Percentiles rank a stretch among this genome's conserved stretches.
These are phyloP conservation scores for Coemansia interrupta DNA, from an alignment of 192 early-diverging fungal genomes.

Conservation along the genomic window DNA sequence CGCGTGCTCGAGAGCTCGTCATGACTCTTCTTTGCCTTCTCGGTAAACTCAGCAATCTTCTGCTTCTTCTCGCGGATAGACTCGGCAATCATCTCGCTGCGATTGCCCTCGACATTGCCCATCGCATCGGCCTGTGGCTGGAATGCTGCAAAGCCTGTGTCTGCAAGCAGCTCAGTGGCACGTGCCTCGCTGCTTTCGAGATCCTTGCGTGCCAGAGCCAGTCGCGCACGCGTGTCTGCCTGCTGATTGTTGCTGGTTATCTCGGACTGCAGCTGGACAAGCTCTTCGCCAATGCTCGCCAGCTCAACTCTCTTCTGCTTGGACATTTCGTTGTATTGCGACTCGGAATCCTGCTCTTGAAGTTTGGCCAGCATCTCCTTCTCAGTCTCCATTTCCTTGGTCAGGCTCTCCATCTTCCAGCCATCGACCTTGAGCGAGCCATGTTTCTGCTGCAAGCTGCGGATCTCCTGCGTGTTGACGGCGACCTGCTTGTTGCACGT, in stretches of 20 bases:
- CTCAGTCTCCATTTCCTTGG: constrained; percentile 27
- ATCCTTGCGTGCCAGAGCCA: constrained; percentile 59
- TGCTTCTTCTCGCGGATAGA: constrained; percentile 28
- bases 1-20: constrained; percentile 18
- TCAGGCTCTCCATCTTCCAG: background rate
- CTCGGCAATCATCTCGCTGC: constrained; percentile 18
- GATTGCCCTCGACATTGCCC: constrained; percentile 16
- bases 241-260: constrained; percentile 59
- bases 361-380: constrained; percentile 30
- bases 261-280: constrained; percentile 53
- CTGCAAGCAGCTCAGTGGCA: constrained; percentile 5
- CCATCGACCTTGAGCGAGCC: constrained; percentile 22
- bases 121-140: background rate
- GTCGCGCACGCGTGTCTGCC: constrained; percentile 59
- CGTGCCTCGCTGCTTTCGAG: constrained; percentile 25
- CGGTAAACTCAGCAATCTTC: constrained; percentile 10
- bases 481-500: constrained; percentile 21
- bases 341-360: constrained; percentile 13
- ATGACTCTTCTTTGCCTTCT: constrained; percentile 10
- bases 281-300: constrained; percentile 42
- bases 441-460: constrained; percentile 17
- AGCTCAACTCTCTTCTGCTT: constrained; percentile 49
- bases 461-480: constrained; percentile 21
- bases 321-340: constrained; percentile 16
- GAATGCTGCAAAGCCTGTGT: constrained; percentile 15